phyloP scores from a whole-genome alignment of 345 rosid genomes.

The Rhodamnia rubescens region DNA sequence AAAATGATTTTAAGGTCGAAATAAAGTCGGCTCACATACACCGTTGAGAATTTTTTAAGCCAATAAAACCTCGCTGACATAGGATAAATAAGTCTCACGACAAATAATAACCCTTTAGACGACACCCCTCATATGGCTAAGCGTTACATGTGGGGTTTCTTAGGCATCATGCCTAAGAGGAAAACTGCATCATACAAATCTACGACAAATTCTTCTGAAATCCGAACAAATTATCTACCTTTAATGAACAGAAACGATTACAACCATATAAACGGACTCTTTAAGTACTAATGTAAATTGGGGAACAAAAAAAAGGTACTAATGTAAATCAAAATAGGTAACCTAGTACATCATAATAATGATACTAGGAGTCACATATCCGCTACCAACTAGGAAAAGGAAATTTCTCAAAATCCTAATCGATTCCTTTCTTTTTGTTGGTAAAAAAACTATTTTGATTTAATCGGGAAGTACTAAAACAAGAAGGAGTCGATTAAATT shows the following conservation, averaged over 20 bases:
- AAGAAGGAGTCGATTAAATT: too few species aligned
- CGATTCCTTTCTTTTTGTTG: background rate
- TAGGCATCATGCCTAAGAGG: background rate
- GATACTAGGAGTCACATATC: background rate
- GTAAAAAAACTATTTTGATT: too few species aligned
- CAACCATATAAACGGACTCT: background rate
- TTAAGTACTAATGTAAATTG: background rate
- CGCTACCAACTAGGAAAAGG: background rate
- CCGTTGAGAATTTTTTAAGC: background rate
- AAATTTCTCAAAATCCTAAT: background rate
- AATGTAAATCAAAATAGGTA: background rate
- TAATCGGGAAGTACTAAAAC: too few species aligned
- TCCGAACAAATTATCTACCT: background rate
- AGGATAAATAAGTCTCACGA: too few species aligned
- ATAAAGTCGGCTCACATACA: background rate
- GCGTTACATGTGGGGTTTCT: background rate
- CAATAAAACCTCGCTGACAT: background rate
- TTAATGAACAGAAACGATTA: background rate
- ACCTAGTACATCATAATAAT: background rate
- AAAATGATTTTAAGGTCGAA: background rate
- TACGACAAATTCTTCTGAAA: fast-evolving
- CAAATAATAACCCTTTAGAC: too few species aligned
- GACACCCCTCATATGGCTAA: too few species aligned
- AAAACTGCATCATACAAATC: background rate
- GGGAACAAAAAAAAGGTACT: too few species aligned